These are phyloP conservation scores for Polytrichum commune DNA, from an alignment of 225 moss, liverwort and hornwort species.

Conservation along the genomic window DNA sequence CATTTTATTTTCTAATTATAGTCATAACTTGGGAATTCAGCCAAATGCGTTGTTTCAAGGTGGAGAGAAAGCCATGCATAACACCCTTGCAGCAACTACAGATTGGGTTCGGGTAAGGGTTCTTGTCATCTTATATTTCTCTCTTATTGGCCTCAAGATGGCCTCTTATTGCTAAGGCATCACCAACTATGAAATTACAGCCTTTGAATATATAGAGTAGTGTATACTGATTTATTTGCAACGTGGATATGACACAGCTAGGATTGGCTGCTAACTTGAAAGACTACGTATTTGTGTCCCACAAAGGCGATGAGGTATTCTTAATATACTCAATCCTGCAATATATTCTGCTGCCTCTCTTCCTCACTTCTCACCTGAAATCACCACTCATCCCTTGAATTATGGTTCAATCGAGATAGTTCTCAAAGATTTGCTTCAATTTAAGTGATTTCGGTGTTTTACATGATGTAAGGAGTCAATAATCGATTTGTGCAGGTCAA, in stretches of 20 bases:
- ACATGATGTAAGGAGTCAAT: background rate
- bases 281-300: conserved; percentile 63
- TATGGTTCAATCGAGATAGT: too few species aligned
- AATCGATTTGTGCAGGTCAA: conserved; percentile 51
- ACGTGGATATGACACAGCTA: conserved; percentile 40
- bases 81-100: conserved; percentile 72
- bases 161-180: too few species aligned
- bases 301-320: conserved; percentile 67
- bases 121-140: conserved; percentile 3
- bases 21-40: conserved; percentile 34
- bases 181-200: too few species aligned
- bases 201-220: background rate
- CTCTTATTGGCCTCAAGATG: background rate
- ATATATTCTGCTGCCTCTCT: too few species aligned
- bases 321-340: conserved; percentile 3
- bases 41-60: conserved; percentile 90
- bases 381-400: too few species aligned
- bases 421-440: too few species aligned
- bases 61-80: conserved; percentile 61
- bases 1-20: background rate
- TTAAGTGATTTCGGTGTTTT: too few species aligned
- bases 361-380: too few species aligned
- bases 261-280: conserved; percentile 81
- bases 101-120: conserved; percentile 79
- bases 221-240: conserved; percentile 1